Base-by-base conservation (phyloP, 2,329 filamentous ascomycete species). In the Colletotrichum musae region DNA sequence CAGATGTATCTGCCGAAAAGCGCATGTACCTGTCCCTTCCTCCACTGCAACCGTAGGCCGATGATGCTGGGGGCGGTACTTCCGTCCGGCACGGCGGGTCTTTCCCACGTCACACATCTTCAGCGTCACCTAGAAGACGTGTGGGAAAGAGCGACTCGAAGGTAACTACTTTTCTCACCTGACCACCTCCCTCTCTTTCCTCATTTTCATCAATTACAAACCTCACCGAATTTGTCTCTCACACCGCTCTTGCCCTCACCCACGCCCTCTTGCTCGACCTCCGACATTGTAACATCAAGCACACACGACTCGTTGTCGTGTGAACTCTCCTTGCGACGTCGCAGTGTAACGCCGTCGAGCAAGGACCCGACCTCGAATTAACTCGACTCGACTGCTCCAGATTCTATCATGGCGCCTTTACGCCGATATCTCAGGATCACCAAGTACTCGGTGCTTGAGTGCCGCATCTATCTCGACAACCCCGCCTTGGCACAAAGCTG, bases 371-470 rank as follows among this genome's bases (percentile, higher is more conserved):
- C 32, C 32, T 36, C 32, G 21, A 24, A 24, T 24, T 24, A 24
- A 24, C 21, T 24, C 21, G 21, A 24, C 21, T 24, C 21, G 39
- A 16, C 41, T 21, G 26, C 12, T 16, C 16, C 47, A n/a, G 15
- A 24, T 36, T 57, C 43, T 15, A 41, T 26, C 51, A 98, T 98
- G 95, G 92, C 94, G 13, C 95, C 95, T 12, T 89, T 97, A 56
- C 91, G 95, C 68, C 90, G 95, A 75, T 98, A 98, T 79, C 87
- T 98, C 64, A 90, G 95, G 60, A 97, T 98, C 74, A 95, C 93
- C 64, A 95, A 95, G 78, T 93, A 94, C 80, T 97, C 95, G 5
- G 94, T 98, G 39, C 88, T 99, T n/a, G 96, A 99, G 86, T 94
- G 94, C 72, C 94, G 95, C 73, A 96, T 99, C 74, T 98, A 98